A percentile compares a stretch with the other conserved stretches of the same genome.
Evolutionary conservation across 1,284 basidiomycete genomes (phyloP).

Genomic region (Marasmius oreades): DNA sequence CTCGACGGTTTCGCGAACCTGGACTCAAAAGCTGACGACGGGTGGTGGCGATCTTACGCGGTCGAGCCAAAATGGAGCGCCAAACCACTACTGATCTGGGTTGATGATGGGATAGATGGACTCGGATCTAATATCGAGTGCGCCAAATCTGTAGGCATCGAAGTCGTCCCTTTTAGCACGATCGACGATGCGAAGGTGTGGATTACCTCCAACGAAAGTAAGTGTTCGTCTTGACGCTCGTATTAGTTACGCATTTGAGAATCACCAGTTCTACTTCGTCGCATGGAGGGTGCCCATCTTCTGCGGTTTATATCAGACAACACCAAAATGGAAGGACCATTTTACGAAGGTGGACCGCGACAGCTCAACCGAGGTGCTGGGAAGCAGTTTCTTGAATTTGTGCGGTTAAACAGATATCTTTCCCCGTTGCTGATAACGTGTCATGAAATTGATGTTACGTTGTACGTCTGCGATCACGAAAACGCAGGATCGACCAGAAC

Average conservation of each 20-base stretch:
- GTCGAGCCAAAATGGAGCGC: not conserved
- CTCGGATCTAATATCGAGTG: not conserved
- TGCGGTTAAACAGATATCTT: not conserved
- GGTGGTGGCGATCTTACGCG: not conserved
- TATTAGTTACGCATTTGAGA: not conserved
- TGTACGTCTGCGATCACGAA: slow-evolving; percentile 6
- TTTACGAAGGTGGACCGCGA: not conserved
- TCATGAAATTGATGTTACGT: not conserved
- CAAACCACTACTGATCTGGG: not conserved
- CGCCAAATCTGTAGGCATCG: not conserved
- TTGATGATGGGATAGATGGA: not conserved
- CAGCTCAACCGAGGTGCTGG: not conserved
- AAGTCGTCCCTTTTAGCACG: not conserved
- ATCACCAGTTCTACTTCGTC: not conserved
- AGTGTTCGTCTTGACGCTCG: not conserved
- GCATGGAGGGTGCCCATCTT: not conserved
- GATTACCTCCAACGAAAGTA: not conserved
- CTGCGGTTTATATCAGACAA: not conserved
- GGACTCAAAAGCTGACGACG: not conserved
- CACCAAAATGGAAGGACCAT: too few relatives aligned
- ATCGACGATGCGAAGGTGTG: not conserved
- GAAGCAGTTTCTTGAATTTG: not conserved
- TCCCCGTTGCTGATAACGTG: not conserved
- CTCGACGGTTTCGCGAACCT: not conserved
- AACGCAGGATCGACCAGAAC: not conserved